Base-by-base conservation (phyloP, 106 monocot species). In the Acorus gramineus region DNA sequence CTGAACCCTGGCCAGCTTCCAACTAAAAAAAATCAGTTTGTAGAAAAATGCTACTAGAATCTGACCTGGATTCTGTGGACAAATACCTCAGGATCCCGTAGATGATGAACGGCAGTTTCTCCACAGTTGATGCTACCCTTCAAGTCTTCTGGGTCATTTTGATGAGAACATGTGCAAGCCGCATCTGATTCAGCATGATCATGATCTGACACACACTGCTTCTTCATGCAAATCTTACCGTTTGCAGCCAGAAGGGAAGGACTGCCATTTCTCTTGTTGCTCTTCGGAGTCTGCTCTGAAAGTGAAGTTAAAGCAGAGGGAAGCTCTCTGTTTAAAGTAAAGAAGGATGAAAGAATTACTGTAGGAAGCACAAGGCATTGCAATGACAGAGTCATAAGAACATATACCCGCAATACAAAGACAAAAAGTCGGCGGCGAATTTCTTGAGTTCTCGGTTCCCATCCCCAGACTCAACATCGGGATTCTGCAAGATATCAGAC, bases 371-470 rank as follows among this genome's bases (percentile, higher is more conserved):
- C 28, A 0, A 28, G 52, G 4, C 1, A 63, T 28, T 2, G 11
- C 14, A 42, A 28, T 28, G 28, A 0, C 28, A 28, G 28, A 28
- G 28, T 28, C 28, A 28, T 28, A 28, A 28, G 28, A 58, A 11
- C 57, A 13, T 77, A 28, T 79, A 87, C 93, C 93, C 84, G 89
- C 93, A 94, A 65, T 94, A 94, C 49, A 95, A 54, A 45, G 94
- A 90, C 55, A 90, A 75, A 60, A 95, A 95, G 80, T 90, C 90
- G 5, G 76, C 69, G 0, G 94, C 84, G 67, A 95, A 95, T 64
- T 69, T 84, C 56, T 77, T 81, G 50, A 95, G 77, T 73, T 90
- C 84, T 46, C 44, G 55, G 66, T 63, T 81, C 43, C 61, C 75
- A 12, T 43, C 63, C 10, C 6, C 50, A 10, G 66, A 2, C 9